phyloP scores from a whole-genome alignment of 192 early-diverging fungal genomes.

The Linderina pennispora region DNA sequence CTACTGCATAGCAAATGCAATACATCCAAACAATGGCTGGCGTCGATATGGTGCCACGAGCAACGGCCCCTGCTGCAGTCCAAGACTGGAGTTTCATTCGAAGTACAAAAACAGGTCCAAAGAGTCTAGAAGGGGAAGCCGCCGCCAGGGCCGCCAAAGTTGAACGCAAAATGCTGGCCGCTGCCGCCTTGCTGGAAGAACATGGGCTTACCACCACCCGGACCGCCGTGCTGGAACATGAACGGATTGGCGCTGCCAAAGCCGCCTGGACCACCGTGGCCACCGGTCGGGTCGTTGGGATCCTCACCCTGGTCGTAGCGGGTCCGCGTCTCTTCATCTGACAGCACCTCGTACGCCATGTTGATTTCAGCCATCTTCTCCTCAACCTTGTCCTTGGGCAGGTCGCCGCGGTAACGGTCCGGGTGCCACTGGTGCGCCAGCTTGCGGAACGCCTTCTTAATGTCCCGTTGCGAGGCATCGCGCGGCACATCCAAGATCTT shows the following conservation, averaged over 20 bases:
- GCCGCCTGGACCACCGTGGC: conserved; percentile 32
- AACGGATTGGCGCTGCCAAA: conserved; percentile 32
- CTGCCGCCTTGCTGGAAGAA: conserved; percentile 53
- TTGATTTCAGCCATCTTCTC: conserved; percentile 95
- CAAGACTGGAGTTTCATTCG: too few relatives aligned
- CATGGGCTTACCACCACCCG: conserved; percentile 42
- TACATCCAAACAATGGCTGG: too few relatives aligned
- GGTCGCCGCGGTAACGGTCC: conserved; percentile 72
- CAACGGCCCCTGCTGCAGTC: too few relatives aligned
- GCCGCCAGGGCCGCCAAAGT: conserved; percentile 43
- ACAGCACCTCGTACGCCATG: conserved; percentile 84
- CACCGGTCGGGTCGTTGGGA: conserved; percentile 64
- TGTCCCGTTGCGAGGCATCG: conserved; percentile 66
- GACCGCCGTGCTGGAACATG: conserved; percentile 52
- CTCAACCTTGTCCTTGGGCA: conserved; percentile 68
- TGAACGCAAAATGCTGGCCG: conserved; percentile 41
- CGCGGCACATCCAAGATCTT: conserved; percentile 83
- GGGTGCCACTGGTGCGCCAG: conserved; percentile 85
- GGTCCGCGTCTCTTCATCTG: conserved; percentile 55
- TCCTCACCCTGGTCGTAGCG: conserved; percentile 74
- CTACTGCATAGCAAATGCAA: too few relatives aligned
- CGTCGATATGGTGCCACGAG: too few relatives aligned
- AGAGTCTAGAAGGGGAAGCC: conserved; percentile 39
- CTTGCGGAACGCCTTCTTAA: conserved; percentile 90
- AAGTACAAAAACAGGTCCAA: background rate